A percentile compares a stretch with the other conserved stretches of the same genome.
phyloP scores from a whole-genome alignment of 139 green algal species.

The Chlorella sp. region DNA sequence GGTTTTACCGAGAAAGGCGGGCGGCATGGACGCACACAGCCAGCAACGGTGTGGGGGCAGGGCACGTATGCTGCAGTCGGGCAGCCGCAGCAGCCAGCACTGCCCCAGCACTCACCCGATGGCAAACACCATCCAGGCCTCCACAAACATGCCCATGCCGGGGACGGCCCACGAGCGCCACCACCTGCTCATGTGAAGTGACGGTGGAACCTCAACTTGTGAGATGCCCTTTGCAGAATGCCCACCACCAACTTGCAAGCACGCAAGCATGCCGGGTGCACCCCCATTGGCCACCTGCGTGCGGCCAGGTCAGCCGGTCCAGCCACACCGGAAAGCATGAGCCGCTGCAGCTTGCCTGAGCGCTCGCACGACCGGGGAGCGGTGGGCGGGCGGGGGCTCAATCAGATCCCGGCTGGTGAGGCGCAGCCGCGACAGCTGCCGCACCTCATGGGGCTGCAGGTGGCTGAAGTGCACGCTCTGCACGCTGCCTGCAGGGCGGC shows the following conservation, averaged over 20 bases:
- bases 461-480: constrained; percentile 15
- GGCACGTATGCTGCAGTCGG: too few species aligned
- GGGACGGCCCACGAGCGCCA: constrained; percentile 24
- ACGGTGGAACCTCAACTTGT: too few species aligned
- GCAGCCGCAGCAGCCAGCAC: too few species aligned
- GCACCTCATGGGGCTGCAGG: not conserved
- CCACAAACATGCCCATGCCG: constrained; percentile 39
- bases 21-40: too few species aligned
- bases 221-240: too few species aligned
- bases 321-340: too few species aligned
- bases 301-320: too few species aligned
- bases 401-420: not conserved
- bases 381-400: not conserved
- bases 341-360: not conserved
- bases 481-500: not conserved
- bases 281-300: too few species aligned
- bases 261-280: too few species aligned
- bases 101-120: not conserved
- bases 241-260: too few species aligned
- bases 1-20: too few species aligned
- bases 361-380: not conserved
- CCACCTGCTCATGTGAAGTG: not conserved
- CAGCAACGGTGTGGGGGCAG: too few species aligned
- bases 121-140: constrained; percentile 29
- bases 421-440: not conserved